Conservation (phyloP, 2,329 filamentous ascomycete genomes). For the Zymoseptoria crescenta region DNA sequence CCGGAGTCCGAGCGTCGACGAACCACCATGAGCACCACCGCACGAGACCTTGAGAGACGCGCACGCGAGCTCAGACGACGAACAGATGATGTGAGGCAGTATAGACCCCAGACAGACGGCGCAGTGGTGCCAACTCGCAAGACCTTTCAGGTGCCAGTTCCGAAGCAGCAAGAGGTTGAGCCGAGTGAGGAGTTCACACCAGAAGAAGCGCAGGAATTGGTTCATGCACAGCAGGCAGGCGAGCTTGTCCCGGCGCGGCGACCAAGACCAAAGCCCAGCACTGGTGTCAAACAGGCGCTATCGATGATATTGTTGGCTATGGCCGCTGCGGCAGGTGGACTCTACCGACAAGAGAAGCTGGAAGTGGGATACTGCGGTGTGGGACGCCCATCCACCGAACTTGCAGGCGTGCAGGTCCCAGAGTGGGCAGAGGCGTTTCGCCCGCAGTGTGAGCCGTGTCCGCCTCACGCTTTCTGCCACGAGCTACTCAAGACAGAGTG, state of each 20-base stretch:
- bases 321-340: slow-evolving; percentile 63
- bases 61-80: slow-evolving; percentile 36
- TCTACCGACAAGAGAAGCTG: slow-evolving; percentile 94
- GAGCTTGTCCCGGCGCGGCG: slow-evolving; percentile 39
- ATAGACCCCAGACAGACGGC: slow-evolving; percentile 47
- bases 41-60: slow-evolving; percentile 34
- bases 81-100: slow-evolving; percentile 35
- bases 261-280: slow-evolving; percentile 37
- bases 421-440: slow-evolving; percentile 62
- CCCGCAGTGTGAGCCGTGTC: slow-evolving; percentile 83
- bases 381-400: slow-evolving; percentile 52
- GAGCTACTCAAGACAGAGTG: slow-evolving; percentile 68
- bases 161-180: slow-evolving; percentile 45
- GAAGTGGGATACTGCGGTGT: slow-evolving; percentile 91
- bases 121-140: slow-evolving; percentile 48
- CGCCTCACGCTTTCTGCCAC: slow-evolving; percentile 82
- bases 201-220: slow-evolving; percentile 74
- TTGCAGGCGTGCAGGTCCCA: slow-evolving; percentile 60
- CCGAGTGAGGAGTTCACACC: slow-evolving; percentile 89
- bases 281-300: slow-evolving; percentile 52
- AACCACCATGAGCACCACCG: slow-evolving; percentile 40
- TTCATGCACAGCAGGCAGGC: slow-evolving; percentile 50
- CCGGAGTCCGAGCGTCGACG: slow-evolving; percentile 57
- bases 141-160: slow-evolving; percentile 51
- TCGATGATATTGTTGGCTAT: slow-evolving; percentile 64